These are phyloP conservation scores for Hirsutella thompsonii DNA, from an alignment of 2,329 filamentous ascomycete genomes.

Conservation along the genomic window DNA sequence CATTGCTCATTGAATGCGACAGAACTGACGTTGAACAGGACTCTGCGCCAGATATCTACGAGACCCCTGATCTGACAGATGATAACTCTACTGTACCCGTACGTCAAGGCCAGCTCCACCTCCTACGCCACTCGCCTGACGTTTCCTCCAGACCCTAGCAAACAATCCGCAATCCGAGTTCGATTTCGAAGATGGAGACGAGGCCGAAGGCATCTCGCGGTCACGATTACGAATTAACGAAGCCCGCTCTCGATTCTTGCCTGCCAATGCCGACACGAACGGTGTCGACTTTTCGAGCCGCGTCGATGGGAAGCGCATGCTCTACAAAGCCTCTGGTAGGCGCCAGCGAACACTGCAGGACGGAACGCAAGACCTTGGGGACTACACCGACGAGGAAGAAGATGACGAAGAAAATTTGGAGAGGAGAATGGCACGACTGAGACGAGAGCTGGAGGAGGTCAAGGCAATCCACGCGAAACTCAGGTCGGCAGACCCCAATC, in stretches of 20 bases:
- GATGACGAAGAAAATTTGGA: conserved; percentile 64
- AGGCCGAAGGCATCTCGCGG: conserved; percentile 57
- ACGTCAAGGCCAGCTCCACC: conserved; percentile 18
- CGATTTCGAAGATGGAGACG: conserved; percentile 50
- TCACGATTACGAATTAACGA: conserved; percentile 64
- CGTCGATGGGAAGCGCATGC: conserved; percentile 68
- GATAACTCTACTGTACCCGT: conserved; percentile 78
- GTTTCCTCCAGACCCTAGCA: conserved; percentile 33
- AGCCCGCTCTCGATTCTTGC: conserved; percentile 69
- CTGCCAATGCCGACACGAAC: conserved; percentile 60
- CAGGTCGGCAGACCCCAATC: conserved; percentile 31
- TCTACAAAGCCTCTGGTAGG: conserved; percentile 64
- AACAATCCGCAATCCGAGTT: conserved; percentile 46
- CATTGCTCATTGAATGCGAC: conserved; percentile 7
- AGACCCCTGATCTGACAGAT: conserved; percentile 85
- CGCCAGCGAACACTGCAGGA: conserved; percentile 50
- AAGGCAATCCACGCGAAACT: conserved; percentile 48
- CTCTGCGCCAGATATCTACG: conserved; percentile 87
- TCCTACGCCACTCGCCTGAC: conserved; percentile 11
- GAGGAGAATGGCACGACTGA: conserved; percentile 67
- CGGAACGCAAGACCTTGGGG: conserved; percentile 55
- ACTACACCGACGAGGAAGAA: conserved; percentile 66
- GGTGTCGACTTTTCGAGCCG: conserved; percentile 85
- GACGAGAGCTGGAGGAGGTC: conserved; percentile 68
- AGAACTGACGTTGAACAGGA: conserved; percentile 42